Evolutionary conservation across 768 basidiomycete species (phyloP).

Genomic region (Leccinum subgranulosum): DNA sequence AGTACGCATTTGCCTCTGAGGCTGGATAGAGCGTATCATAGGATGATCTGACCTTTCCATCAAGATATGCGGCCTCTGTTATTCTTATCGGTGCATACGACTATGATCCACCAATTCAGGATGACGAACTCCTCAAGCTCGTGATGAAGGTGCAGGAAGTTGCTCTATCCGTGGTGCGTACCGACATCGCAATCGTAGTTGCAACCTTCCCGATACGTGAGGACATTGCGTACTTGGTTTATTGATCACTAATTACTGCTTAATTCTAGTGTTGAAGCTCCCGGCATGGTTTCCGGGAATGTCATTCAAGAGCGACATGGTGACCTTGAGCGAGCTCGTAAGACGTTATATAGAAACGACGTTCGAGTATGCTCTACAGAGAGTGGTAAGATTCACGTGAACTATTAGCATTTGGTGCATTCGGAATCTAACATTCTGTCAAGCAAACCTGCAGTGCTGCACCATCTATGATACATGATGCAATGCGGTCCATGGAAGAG

Average conservation of each 20-base stretch:
- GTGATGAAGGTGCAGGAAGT: not conserved
- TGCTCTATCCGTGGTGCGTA: not conserved
- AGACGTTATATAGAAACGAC: not conserved
- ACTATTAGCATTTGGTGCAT: too few species aligned
- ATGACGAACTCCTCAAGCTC: not conserved
- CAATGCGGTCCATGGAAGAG: not conserved
- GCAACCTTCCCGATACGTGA: not conserved
- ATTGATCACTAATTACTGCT: not conserved
- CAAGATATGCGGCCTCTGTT: not conserved
- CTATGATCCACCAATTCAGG: not conserved
- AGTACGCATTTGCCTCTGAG: not conserved
- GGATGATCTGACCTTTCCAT: not conserved
- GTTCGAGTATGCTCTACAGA: not conserved
- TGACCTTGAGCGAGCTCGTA: not conserved
- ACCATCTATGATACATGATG: not conserved
- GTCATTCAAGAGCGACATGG: not conserved
- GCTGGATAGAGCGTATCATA: not conserved
- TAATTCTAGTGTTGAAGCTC: not conserved
- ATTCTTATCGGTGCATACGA: not conserved
- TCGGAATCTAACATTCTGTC: too few species aligned
- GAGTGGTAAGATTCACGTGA: not conserved
- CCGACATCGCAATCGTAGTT: not conserved
- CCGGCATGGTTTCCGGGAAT: not conserved
- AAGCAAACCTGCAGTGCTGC: not conserved
- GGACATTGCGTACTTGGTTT: not conserved